Evolutionary conservation across 2,329 filamentous ascomycete species (phyloP).

Genomic region (Tolypocladium endophyticum): DNA sequence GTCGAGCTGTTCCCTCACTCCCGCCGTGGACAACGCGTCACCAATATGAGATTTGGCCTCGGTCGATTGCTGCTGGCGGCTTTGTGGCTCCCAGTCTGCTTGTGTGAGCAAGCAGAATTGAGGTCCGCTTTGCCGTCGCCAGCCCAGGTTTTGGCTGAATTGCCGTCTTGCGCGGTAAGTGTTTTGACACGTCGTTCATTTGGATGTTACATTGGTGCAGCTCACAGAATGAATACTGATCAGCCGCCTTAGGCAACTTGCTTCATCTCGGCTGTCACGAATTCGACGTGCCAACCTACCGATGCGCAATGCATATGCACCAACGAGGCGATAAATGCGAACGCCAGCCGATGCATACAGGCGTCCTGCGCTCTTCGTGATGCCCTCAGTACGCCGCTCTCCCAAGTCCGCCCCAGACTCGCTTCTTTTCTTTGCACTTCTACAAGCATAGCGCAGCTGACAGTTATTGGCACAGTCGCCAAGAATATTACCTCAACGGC

Average conservation of each 20-base stretch:
- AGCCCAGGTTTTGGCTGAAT: neutral
- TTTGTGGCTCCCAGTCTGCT: neutral
- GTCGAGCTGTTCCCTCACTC: neutral
- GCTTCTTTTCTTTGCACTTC: neutral
- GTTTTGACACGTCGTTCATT: neutral
- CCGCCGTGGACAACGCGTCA: neutral
- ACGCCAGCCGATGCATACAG: neutral
- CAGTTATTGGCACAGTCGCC: neutral
- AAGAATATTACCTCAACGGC: slow-evolving; percentile 1
- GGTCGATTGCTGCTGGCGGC: neutral
- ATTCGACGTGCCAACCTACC: neutral
- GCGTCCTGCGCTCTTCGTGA: neutral
- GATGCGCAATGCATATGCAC: neutral
- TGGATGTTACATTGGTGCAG: neutral
- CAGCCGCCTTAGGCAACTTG: neutral
- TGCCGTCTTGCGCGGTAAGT: neutral
- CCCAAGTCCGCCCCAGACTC: neutral
- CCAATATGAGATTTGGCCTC: neutral
- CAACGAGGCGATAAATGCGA: neutral
- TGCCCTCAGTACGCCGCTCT: neutral
- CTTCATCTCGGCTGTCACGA: neutral
- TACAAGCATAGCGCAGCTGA: neutral
- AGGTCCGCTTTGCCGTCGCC: neutral
- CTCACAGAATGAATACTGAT: neutral
- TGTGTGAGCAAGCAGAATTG: neutral